A percentile compares a stretch with the other conserved stretches of the same genome.
Evolutionary conservation across 805 yeast genomes (phyloP).

Genomic region (Blastobotrys parvus): DNA sequence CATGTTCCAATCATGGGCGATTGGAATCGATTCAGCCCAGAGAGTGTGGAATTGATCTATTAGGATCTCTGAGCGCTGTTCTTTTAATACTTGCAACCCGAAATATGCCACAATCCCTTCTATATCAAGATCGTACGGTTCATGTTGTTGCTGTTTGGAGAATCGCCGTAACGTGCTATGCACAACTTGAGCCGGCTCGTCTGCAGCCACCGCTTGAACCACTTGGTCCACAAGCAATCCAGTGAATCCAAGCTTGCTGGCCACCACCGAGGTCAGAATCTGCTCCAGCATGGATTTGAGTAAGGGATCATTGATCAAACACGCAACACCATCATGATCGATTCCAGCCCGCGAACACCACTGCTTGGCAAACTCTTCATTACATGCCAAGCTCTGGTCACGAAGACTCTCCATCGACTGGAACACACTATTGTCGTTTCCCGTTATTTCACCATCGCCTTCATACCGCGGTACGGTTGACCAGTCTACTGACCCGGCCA

Average conservation of each 20-base stretch:
- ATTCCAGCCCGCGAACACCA: conserved; percentile 55
- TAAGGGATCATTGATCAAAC: conserved; percentile 25
- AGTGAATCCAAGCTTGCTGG: conserved; percentile 12
- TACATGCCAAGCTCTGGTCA: conserved; percentile 45
- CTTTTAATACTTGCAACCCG: conserved; percentile 47
- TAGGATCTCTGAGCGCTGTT: conserved; percentile 29
- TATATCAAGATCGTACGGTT: conserved; percentile 34
- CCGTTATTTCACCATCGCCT: conserved; percentile 2
- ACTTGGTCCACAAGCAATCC: conserved; percentile 15
- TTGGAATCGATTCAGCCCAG: conserved; percentile 25
- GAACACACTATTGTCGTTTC: background rate
- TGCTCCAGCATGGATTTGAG: conserved; percentile 20
- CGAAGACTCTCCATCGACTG: conserved; percentile 7
- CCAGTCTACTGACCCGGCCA: conserved; percentile 17
- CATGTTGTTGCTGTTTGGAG: conserved; percentile 20
- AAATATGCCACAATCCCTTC: conserved; percentile 48
- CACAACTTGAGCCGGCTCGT: conserved; percentile 37
- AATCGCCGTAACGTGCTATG: conserved; percentile 45
- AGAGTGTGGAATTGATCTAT: conserved; percentile 35
- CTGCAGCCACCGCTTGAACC: conserved; percentile 19
- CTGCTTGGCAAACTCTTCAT: conserved; percentile 38
- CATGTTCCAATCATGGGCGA: conserved; percentile 51
- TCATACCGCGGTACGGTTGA: conserved; percentile 18
- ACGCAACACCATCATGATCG: conserved; percentile 38
- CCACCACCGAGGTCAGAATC: conserved; percentile 18